These are phyloP conservation scores for Skeletonema marinoi DNA, from an alignment of 108 stramenopile species.

Conservation along the genomic window DNA sequence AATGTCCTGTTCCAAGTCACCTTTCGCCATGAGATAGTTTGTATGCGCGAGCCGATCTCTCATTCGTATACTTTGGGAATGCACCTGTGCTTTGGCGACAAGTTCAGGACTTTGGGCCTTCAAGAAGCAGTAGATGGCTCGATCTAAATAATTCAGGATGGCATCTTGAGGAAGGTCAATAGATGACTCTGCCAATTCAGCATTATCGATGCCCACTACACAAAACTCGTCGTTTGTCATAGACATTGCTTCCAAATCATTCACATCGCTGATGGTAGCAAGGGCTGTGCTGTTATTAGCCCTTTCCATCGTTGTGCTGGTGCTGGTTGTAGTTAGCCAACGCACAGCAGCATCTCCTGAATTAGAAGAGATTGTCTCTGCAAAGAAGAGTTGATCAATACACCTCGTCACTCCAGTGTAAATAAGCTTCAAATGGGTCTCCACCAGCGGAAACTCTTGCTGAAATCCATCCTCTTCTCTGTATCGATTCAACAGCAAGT, in stretches of 20 bases:
- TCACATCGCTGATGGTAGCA: slow-evolving; percentile 39
- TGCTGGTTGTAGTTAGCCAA: neutral
- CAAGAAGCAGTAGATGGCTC: slow-evolving; percentile 2
- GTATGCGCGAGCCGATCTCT: neutral
- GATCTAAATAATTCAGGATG: slow-evolving; percentile 5
- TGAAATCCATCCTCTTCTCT: slow-evolving; percentile 5
- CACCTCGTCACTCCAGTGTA: slow-evolving; percentile 59
- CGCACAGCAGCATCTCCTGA: slow-evolving; percentile 47
- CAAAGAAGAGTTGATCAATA: slow-evolving; percentile 48
- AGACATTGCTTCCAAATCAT: slow-evolving; percentile 43
- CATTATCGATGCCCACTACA: slow-evolving; percentile 41
- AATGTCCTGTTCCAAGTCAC: neutral
- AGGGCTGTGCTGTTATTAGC: slow-evolving; percentile 4
- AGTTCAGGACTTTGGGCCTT: slow-evolving; percentile 1
- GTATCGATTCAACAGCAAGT: slow-evolving; percentile 29
- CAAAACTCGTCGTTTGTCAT: slow-evolving; percentile 54
- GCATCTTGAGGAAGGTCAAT: neutral
- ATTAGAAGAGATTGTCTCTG: slow-evolving; percentile 38
- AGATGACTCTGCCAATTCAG: slow-evolving; percentile 36
- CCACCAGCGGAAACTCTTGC: slow-evolving; percentile 34
- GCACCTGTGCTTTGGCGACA: neutral
- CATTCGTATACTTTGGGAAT: neutral
- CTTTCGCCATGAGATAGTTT: neutral
- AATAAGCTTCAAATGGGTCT: slow-evolving; percentile 51
- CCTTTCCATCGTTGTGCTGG: neutral